These are phyloP conservation scores for Candida berthetii DNA, from an alignment of 805 yeast genomes.

Conservation along the genomic window DNA sequence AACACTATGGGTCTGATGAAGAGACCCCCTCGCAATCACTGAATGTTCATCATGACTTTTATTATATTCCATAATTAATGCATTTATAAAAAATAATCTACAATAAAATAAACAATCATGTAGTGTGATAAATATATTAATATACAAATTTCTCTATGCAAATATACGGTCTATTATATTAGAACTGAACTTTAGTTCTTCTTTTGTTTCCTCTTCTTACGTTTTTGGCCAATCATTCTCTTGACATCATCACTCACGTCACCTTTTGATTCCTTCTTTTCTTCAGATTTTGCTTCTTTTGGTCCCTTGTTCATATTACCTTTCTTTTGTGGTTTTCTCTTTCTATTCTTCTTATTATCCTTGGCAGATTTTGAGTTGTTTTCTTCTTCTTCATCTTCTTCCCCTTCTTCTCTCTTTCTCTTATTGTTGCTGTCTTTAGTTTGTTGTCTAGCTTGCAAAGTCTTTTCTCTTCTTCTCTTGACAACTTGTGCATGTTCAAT, in stretches of 20 bases:
- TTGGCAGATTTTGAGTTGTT: constrained; percentile 6
- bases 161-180: too few relatives aligned
- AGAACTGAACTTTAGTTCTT: constrained; percentile 18
- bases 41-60: constrained; percentile 4
- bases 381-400: constrained; percentile 11
- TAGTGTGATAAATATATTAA: not conserved
- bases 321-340: constrained; percentile 22
- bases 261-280: constrained; percentile 19
- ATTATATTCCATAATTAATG: not conserved
- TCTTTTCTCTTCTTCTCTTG: constrained; percentile 78
- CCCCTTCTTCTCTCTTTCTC: constrained; percentile 19
- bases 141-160: not conserved
- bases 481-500: constrained; percentile 92
- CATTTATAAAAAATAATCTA: not conserved
- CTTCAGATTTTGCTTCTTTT: constrained; percentile 18
- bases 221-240: constrained; percentile 60
- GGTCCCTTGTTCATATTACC: constrained; percentile 40
- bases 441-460: constrained; percentile 32
- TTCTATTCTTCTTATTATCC: constrained; percentile 12
- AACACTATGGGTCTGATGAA: constrained; percentile 67
- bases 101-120: not conserved
- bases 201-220: constrained; percentile 55
- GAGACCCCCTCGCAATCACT: constrained; percentile 70
- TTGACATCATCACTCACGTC: constrained; percentile 50
- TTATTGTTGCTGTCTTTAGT: constrained; percentile 23